Evolutionary conservation across 140 eudicot species (phyloP).

Genomic region (Anethum foeniculum): DNA sequence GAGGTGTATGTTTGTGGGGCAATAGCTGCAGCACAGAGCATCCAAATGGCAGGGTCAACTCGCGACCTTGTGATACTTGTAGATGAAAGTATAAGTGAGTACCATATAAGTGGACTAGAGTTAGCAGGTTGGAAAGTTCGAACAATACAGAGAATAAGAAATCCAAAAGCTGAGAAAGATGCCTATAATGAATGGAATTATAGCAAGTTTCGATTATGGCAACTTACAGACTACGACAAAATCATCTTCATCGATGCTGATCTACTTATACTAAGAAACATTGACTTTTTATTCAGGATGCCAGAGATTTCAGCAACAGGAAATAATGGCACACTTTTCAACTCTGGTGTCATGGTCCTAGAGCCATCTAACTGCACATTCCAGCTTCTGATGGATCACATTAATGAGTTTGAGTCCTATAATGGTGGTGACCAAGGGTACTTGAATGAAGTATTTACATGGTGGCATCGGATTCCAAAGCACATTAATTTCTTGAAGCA

Average conservation of each 20-base stretch:
- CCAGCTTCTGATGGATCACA: constrained; percentile 67
- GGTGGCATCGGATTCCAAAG: constrained; percentile 96
- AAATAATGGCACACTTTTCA: constrained; percentile 76
- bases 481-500: constrained; percentile 72
- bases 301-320: constrained; percentile 92
- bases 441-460: constrained; percentile 81
- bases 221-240: constrained; percentile 81
- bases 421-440: constrained; percentile 98
- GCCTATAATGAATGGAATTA: constrained; percentile 97
- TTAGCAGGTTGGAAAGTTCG: constrained; percentile 88
- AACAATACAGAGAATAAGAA: constrained; percentile 70
- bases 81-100: constrained; percentile 65
- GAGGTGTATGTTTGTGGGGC: constrained; percentile 90
- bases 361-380: constrained; percentile 96
- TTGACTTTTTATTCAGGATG: constrained; percentile 70
- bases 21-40: constrained; percentile 90
- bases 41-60: constrained; percentile 71
- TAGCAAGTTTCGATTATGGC: constrained; percentile 97
- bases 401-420: constrained; percentile 71
- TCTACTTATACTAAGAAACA: constrained; percentile 67
- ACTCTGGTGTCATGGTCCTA: constrained; percentile 93
- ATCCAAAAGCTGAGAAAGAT: constrained; percentile 86
- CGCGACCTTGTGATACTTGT: constrained; percentile 88
- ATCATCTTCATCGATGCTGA: constrained; percentile 94
- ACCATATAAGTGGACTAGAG: constrained; percentile 74